phyloP scores from a whole-genome alignment of 345 rosid genomes.

The Populus davidiana region DNA sequence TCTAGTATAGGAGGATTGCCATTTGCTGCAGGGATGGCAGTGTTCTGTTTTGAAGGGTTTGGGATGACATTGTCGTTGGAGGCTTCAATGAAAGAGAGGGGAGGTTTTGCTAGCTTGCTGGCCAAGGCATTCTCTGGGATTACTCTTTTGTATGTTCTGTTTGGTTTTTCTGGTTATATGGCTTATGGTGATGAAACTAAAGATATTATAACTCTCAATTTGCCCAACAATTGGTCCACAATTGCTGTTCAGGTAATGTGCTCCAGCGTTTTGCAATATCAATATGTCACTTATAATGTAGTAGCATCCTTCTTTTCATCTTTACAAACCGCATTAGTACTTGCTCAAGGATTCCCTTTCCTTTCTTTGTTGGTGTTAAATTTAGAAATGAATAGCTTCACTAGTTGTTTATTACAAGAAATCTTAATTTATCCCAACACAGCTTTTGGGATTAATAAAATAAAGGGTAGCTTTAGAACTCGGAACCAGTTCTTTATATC shows the following conservation, averaged over 20 bases:
- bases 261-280: background rate
- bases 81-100: constrained; percentile 70
- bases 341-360: background rate
- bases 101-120: constrained; percentile 54
- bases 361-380: background rate
- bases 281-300: background rate
- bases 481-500: constrained; percentile 9
- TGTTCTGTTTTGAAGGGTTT: constrained; percentile 91
- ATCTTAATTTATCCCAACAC: background rate
- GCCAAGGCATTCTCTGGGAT: constrained; percentile 63
- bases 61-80: constrained; percentile 88
- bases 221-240: constrained; percentile 74
- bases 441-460: background rate
- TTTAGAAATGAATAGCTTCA: background rate
- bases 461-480: constrained; percentile 2
- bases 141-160: constrained; percentile 55
- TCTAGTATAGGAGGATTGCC: constrained; percentile 66
- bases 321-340: background rate
- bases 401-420: background rate
- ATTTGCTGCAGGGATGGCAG: constrained; percentile 86
- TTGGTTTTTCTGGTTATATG: constrained; percentile 82
- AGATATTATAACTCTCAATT: constrained; percentile 78
- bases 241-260: constrained; percentile 63
- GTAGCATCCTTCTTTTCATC: background rate
- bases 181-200: constrained; percentile 81